phyloP scores from a whole-genome alignment of 2,329 filamentous ascomycete species.

The Penicillium sp. region DNA sequence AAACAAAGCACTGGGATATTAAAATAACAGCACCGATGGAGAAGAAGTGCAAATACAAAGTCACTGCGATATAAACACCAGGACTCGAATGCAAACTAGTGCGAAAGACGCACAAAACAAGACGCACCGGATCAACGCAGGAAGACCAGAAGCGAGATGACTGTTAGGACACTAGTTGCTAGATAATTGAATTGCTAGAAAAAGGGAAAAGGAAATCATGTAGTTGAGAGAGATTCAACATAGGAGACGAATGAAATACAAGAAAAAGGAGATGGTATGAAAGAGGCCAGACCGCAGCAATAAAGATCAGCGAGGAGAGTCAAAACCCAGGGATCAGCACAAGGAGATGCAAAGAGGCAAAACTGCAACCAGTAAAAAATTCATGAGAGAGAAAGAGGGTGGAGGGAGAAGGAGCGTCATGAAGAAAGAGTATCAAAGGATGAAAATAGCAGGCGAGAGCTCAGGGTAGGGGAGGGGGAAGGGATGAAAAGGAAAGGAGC shows the following conservation, averaged over 20 bases:
- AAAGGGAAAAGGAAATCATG: constrained; percentile 19
- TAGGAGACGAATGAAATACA: constrained; percentile 34
- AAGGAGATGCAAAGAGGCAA: constrained; percentile 19
- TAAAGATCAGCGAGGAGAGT: constrained; percentile 20
- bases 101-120: background rate
- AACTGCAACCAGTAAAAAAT: background rate
- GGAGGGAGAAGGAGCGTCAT: constrained; percentile 19
- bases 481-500: constrained; percentile 1
- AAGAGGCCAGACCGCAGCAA: constrained; percentile 18
- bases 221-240: constrained; percentile 29
- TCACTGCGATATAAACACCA: background rate
- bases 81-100: too few species aligned
- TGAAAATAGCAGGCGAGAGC: constrained; percentile 11
- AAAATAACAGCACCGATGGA: too few species aligned
- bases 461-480: constrained; percentile 10
- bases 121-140: background rate
- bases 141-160: constrained; percentile 8
- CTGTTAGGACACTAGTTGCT: constrained; percentile 23
- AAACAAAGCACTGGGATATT: background rate
- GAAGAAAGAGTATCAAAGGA: constrained; percentile 7
- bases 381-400: constrained; percentile 6
- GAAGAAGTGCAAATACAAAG: background rate
- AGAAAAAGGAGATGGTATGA: constrained; percentile 28
- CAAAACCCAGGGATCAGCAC: constrained; percentile 17
- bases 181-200: constrained; percentile 32